Evolutionary conservation across 2,329 filamentous ascomycete species (phyloP), one percentile per base, ranked within the genome.

Genomic region (Exophiala calicioides): DNA sequence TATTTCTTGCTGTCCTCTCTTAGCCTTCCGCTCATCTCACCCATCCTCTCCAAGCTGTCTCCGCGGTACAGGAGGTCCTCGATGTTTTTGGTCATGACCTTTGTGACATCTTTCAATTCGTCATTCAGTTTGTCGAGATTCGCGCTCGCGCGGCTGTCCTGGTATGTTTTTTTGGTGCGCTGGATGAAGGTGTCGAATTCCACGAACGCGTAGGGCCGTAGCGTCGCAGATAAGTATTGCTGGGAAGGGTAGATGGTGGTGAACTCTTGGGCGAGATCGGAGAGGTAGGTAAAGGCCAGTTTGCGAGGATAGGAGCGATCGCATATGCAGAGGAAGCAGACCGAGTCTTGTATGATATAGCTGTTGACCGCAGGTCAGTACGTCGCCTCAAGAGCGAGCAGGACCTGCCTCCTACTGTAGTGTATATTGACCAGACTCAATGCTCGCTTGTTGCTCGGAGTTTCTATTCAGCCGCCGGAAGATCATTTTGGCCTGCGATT

Each of bases 51-150:
- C 58, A 98, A 72, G 62, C 85, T 93, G 67, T 98, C 93, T 20
- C 93, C 93, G 53, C 94, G 78, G 67, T 98, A 98, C 42, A 98
- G 75, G 64, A 98, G 73, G 68, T 98, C 93, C 76, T 98, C 93
- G 59, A 98, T 97, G 69, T 98, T 98, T 81, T 97, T 97, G 45
- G 90, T 97, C 94, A 98, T 98, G 64, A 98, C 90, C 73, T 96
- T 90, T 1, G 93, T 97, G 44, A 98, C 94, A 70, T 97, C 93
- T 67, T 90, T 86, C 57, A 98, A 80, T 77, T 98, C 94, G 65
- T 96, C 89, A 65, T 98, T 97, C 57, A 98, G 77, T 71, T 91
- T 90, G 69, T 94, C 89, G 47, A 98, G 80, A 70, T 97, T 97
- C 71, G 90, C 87, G 10, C 88, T 82, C 12, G 93, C 93, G 57